A percentile compares a stretch with the other conserved stretches of the same genome.
phyloP scores from a whole-genome alignment of 805 yeast species.

The Grigorovia transvaalensis region DNA sequence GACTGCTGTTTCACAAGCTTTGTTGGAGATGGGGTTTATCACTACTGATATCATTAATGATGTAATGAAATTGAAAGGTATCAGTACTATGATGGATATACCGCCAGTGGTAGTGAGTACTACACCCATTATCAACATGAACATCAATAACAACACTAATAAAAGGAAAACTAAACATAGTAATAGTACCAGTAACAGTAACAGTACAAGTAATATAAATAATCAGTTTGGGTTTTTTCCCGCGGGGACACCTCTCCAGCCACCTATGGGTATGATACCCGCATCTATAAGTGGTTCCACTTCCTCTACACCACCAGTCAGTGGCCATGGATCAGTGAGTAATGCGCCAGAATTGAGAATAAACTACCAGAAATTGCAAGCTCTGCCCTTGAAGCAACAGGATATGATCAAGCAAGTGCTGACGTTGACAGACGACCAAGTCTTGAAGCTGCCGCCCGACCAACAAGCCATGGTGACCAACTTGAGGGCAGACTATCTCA shows the following conservation, averaged over 20 bases:
- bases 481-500: slow-evolving; percentile 43
- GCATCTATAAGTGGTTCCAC: slow-evolving; percentile 5
- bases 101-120: background rate
- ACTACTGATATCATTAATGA: slow-evolving; percentile 58
- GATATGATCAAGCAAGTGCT: slow-evolving; percentile 41
- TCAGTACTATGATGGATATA: slow-evolving; percentile 2
- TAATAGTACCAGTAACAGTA: slow-evolving; percentile 5
- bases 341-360: slow-evolving; percentile 25
- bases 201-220: no score
- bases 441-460: slow-evolving; percentile 33
- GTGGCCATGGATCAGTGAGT: no score
- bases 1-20: slow-evolving; percentile 60
- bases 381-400: slow-evolving; percentile 49
- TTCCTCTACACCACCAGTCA: slow-evolving; percentile 10
- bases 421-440: slow-evolving; percentile 34
- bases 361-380: slow-evolving; percentile 39
- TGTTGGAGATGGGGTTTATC: slow-evolving; percentile 66
- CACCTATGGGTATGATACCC: background rate
- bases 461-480: slow-evolving; percentile 45
- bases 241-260: no score
- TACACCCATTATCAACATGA: background rate
- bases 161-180: slow-evolving; percentile 3
- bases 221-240: background rate
- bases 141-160: background rate
- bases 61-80: slow-evolving; percentile 27